Base-by-base conservation (phyloP, 1,284 basidiomycete species). In the Afroboletus lepidellus region DNA sequence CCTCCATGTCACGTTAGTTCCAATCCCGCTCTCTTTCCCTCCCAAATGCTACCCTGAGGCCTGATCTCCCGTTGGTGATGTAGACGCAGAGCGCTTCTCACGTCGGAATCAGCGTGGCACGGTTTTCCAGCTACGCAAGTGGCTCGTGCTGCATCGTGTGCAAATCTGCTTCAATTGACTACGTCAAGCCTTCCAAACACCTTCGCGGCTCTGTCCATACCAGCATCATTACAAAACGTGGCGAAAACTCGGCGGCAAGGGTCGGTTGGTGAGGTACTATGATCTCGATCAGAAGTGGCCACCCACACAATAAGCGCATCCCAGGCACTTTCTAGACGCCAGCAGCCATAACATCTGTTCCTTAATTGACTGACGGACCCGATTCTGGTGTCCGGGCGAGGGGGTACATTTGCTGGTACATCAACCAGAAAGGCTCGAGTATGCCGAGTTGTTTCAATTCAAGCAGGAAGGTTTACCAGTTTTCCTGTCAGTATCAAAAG, bases 151-250 rank as follows among this genome's bases (percentile, higher is more conserved):
- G n/a, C n/a, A n/a, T n/a, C n/a, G n/a, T n/a, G n/a, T n/a, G n/a
- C n/a, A n/a, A n/a, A n/a, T n/a, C n/a, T n/a, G n/a, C n/a, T n/a
- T n/a, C n/a, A n/a, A n/a, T n/a, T n/a, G n/a, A n/a, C n/a, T n/a
- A n/a, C n/a, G n/a, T n/a, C n/a, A n/a, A n/a, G 36, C 21, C 27
- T 30, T 9, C 43, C 45, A 36, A 59, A 54, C 47, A 43, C 2
- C 29, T 50, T 62, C 45, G 38, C 34, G 34, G 49, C 8, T 46
- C 24, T 23, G 13, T 44, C 38, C 41, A 20, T 12, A 25, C 8
- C 13, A 47, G 34, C 55, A 38, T 45, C 36, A 53, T 46, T 25
- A 11, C 23, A 27, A 32, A 16, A 23, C 24, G 18, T 5, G 2
- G 36, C 12, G 60, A 47, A 33, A 29, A 37, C n/a, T 46, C 20